Evolutionary conservation across 1,139 yeast species (phyloP), one percentile per base, ranked within the genome.

Genomic region (Eremothecium coryli): DNA sequence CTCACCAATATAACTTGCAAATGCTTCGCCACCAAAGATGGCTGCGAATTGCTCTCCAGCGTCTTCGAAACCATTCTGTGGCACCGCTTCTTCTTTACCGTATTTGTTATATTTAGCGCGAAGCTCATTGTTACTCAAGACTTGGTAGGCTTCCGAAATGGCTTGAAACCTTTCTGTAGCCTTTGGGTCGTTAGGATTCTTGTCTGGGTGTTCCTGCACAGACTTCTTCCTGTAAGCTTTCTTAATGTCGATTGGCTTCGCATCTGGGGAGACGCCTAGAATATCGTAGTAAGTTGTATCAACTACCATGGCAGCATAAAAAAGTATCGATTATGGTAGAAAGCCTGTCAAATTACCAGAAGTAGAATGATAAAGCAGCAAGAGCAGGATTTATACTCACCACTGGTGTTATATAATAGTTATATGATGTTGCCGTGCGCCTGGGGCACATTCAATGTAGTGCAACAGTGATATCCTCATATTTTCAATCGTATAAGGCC

Each of bases 21-120:
- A 88, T 2, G 93, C 90, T 40, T 82, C 95, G 26, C 97, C 97
- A 30, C 97, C 97, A 59, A 86, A 86, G 24, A 86, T 80, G 65
- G 71, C 72, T n/a, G 82, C 68, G 60, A 86, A 84, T 50, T 84
- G 77, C 55, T 86, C 96, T 31, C 78, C 69, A 0, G 96, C 94
- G 54, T 86, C 96, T 52, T 82, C 93, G 52, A 84, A 84, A 1
- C 94, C 94, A 40, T 78, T 82, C 32, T 68, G 70, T 2, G 94
- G 94, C 26, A 80, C 71, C 4, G 90, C 82, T 48, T 76, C 78
- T 40, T 84, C 94, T 49, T 81, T 82, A 32, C 97, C 97, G 49
- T 64, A 78, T 60, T 78, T 77, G 54, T 88, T 95, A 54, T 86
- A 86, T 41, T 79, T 75, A 18, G 75, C 68, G 43, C 96, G 69